A percentile compares a stretch with the other conserved stretches of the same genome.
phyloP scores from a whole-genome alignment of 139 green algal genomes.

The Auxenochlorella pyrenoidosa region DNA sequence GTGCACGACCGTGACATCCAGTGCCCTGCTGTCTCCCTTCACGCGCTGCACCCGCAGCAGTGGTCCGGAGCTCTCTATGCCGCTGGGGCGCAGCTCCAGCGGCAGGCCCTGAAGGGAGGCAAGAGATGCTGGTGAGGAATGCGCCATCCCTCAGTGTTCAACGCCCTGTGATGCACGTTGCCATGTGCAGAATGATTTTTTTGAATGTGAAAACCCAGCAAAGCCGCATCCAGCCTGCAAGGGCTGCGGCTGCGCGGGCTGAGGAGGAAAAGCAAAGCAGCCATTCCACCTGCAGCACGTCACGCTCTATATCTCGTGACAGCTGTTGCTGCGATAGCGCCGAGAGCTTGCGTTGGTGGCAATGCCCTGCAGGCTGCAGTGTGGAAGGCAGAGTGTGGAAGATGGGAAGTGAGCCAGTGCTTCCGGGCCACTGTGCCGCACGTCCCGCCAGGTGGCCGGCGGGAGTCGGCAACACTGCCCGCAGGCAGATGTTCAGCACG shows the following conservation, averaged over 20 bases:
- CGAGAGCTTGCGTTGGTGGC: neutral
- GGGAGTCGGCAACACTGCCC: neutral
- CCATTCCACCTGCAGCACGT: neutral
- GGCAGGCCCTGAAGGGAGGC: neutral
- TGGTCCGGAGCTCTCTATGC: neutral
- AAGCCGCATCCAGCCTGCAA: no score
- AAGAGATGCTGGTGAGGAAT: no score
- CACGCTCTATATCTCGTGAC: neutral
- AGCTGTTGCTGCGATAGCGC: neutral
- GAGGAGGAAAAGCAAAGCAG: no score
- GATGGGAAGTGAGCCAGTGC: no score
- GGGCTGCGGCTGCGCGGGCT: no score
- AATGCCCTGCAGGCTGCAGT: neutral
- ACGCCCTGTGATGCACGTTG: no score
- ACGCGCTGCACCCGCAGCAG: neutral
- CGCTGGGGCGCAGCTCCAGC: neutral
- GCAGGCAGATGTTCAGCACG: neutral
- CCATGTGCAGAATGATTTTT: no score
- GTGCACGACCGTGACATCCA: constrained; percentile 53
- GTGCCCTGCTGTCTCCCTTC: constrained; percentile 6
- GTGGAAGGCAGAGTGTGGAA: neutral
- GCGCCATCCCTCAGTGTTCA: no score
- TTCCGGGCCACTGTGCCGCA: no score
- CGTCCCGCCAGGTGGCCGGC: neutral
- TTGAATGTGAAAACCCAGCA: no score